Percentiles rank a stretch among this genome's conserved stretches.
Conservation (phyloP, 2,329 filamentous ascomycete species). For the Metarhizium sp. region DNA sequence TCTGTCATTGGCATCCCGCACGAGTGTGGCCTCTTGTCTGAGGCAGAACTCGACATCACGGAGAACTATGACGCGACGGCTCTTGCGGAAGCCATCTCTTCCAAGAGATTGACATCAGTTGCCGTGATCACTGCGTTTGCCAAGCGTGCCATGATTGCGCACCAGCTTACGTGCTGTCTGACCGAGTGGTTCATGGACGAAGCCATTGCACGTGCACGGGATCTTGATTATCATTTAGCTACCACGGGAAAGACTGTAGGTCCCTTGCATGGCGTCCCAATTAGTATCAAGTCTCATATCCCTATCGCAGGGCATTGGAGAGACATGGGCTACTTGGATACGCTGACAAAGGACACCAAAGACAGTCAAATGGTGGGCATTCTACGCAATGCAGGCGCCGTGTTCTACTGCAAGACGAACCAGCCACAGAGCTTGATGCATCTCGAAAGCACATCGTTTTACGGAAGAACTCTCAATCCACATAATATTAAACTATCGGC, state of each 20-base stretch:
- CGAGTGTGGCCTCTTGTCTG: slow-evolving; percentile 32
- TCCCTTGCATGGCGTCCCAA: slow-evolving; percentile 44
- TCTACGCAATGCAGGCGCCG: slow-evolving; percentile 46
- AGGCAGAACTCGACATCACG: slow-evolving; percentile 37
- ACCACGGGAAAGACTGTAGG: slow-evolving; percentile 34
- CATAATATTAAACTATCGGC: slow-evolving; percentile 47
- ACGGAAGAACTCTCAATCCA: slow-evolving; percentile 52
- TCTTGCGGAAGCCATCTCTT: slow-evolving; percentile 29
- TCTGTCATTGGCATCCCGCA: slow-evolving; percentile 25
- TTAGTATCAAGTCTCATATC: slow-evolving; percentile 51
- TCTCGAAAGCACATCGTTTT: slow-evolving; percentile 49
- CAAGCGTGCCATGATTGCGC: slow-evolving; percentile 41
- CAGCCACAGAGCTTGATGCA: slow-evolving; percentile 47
- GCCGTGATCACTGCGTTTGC: slow-evolving; percentile 38
- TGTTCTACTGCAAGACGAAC: slow-evolving; percentile 60
- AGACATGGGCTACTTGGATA: slow-evolving; percentile 40
- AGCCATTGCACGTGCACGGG: slow-evolving; percentile 31
- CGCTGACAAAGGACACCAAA: slow-evolving; percentile 37
- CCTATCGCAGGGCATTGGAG: slow-evolving; percentile 40
- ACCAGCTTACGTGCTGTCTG: slow-evolving; percentile 44
- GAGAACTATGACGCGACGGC: slow-evolving; percentile 32
- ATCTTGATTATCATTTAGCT: slow-evolving; percentile 31
- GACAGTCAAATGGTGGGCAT: slow-evolving; percentile 50
- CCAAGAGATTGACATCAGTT: slow-evolving; percentile 24
- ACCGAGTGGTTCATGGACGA: slow-evolving; percentile 41